Conservation (phyloP, 2,329 filamentous ascomycete species). For the Ceratocystis cacaofunesta region DNA sequence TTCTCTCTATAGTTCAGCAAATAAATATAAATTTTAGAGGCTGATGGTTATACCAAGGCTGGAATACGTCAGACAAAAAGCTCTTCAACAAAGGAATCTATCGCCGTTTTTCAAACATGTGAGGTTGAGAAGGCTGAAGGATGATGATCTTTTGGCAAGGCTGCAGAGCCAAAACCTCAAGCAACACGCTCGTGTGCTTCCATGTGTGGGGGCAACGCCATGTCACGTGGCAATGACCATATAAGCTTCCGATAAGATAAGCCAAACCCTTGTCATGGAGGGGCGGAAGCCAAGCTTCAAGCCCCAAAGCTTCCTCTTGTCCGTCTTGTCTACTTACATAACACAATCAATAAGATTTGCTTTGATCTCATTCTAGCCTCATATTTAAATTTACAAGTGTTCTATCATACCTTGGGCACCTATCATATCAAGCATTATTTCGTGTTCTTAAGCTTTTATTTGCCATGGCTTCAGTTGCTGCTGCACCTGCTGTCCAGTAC, state of each 20-base stretch:
- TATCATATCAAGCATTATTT: background rate
- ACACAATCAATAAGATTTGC: background rate
- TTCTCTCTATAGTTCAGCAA: too few relatives aligned
- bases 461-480: constrained; percentile 11
- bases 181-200: background rate
- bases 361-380: background rate
- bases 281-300: background rate
- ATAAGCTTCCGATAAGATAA: constrained; percentile 15
- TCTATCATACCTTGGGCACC: too few relatives aligned
- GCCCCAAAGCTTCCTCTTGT: constrained; percentile 1
- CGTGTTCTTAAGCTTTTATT: background rate
- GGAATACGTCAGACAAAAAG: too few relatives aligned
- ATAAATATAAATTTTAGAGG: too few relatives aligned
- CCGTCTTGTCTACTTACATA: background rate
- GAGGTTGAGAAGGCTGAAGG: constrained; percentile 11
- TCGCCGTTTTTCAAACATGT: background rate
- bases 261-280: constrained; percentile 4
- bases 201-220: constrained; percentile 4
- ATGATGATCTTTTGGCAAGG: constrained; percentile 6
- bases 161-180: background rate
- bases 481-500: background rate
- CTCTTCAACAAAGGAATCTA: background rate
- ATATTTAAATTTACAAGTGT: background rate
- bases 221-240: constrained; percentile 9
- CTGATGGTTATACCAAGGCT: too few relatives aligned